Percentiles rank a stretch among this genome's conserved stretches.
Evolutionary conservation across 768 basidiomycete species (phyloP).

Genomic region (Punctularia strigosozonata): DNA sequence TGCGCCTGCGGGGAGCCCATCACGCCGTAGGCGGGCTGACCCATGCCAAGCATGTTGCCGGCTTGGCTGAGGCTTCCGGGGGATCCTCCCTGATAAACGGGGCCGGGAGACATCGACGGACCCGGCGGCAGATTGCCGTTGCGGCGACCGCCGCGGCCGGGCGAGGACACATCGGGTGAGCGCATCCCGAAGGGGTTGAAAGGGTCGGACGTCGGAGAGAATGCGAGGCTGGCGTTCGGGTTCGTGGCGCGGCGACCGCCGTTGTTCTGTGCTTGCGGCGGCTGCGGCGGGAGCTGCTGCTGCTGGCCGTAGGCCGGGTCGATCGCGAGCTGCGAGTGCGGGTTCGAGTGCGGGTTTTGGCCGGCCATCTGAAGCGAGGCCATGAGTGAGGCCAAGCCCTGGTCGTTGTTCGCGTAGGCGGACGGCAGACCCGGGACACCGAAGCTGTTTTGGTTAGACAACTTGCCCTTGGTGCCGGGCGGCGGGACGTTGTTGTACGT

Average conservation of each 20-base stretch:
- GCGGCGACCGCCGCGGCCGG: conserved; percentile 35
- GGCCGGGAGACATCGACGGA: conserved; percentile 15
- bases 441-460: conserved; percentile 38
- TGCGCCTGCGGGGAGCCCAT: conserved; percentile 46
- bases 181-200: conserved; percentile 48
- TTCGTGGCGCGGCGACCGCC: conserved; percentile 35
- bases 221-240: conserved; percentile 30
- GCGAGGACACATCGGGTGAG: conserved; percentile 37
- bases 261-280: conserved; percentile 18
- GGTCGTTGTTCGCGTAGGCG: conserved; percentile 73
- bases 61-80: conserved; percentile 48
- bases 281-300: conserved; percentile 8
- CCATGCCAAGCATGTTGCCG: conserved; percentile 48
- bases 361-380: conserved; percentile 86
- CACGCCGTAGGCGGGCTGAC: conserved; percentile 50
- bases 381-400: conserved; percentile 87
- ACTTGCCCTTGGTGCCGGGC: conserved; percentile 50
- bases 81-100: conserved; percentile 46
- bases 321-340: conserved; percentile 58
- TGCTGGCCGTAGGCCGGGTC: conserved; percentile 47
- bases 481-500: conserved; percentile 55
- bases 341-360: conserved; percentile 73
- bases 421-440: conserved; percentile 68
- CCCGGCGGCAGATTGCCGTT: conserved; percentile 31
- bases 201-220: conserved; percentile 40